Percentiles rank a stretch among this genome's conserved stretches.
These are phyloP conservation scores for Xerocomus amazonicus DNA, from an alignment of 1,284 basidiomycete species.

Conservation along the genomic window DNA sequence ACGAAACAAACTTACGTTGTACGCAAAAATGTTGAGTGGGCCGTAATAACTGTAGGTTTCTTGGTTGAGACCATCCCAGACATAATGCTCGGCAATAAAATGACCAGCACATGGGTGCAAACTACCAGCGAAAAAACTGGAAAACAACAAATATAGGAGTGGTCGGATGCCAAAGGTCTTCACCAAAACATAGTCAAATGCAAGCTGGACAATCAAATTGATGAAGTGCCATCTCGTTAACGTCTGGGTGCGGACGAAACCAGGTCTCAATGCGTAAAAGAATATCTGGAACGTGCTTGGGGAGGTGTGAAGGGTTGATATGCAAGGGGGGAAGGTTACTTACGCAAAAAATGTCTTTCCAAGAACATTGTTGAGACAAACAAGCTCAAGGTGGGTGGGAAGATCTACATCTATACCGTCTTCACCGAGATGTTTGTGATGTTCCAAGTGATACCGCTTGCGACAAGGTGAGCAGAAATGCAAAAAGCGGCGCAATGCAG, in stretches of 20 bases:
- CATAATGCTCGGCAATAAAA: slow-evolving; percentile 96
- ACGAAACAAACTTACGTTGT: slow-evolving; percentile 66
- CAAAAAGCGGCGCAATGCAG: not conserved
- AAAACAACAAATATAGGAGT: slow-evolving; percentile 81
- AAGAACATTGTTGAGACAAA: slow-evolving; percentile 90
- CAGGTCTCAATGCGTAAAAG: slow-evolving; percentile 96
- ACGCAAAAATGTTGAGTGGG: slow-evolving; percentile 85
- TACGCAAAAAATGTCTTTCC: slow-evolving; percentile 98
- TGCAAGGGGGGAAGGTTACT: slow-evolving; percentile 24
- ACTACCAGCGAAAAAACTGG: slow-evolving; percentile 93
- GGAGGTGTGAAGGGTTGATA: slow-evolving; percentile 1
- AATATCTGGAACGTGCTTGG: slow-evolving; percentile 93
- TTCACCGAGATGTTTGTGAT: slow-evolving; percentile 93
- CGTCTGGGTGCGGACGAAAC: slow-evolving; percentile 85
- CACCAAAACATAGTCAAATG: slow-evolving; percentile 72
- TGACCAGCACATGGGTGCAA: slow-evolving; percentile 95
- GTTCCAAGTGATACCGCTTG: slow-evolving; percentile 89
- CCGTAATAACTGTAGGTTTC: slow-evolving; percentile 99
- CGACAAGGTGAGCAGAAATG: slow-evolving; percentile 1
- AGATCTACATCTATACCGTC: slow-evolving; percentile 96
- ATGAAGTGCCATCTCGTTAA: slow-evolving; percentile 82
- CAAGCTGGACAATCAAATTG: slow-evolving; percentile 71
- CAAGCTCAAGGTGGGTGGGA: slow-evolving; percentile 81
- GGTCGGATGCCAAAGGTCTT: slow-evolving; percentile 58
- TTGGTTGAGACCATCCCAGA: slow-evolving; percentile 86